A percentile compares a stretch with the other conserved stretches of the same genome.
Conservation (phyloP, 305 asterid genomes). For the Solanum aculeatissimum region DNA sequence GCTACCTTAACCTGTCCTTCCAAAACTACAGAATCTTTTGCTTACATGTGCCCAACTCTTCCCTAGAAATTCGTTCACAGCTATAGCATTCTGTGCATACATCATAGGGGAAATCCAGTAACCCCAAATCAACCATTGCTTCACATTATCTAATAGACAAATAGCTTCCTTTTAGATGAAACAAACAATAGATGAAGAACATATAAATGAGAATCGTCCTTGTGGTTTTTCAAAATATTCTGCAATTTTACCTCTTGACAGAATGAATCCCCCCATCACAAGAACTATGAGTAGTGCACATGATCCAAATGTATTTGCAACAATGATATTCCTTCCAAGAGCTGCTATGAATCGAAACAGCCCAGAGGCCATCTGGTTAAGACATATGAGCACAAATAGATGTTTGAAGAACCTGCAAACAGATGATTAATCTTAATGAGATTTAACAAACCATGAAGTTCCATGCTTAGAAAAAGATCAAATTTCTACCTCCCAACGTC, state of each 20-base stretch:
- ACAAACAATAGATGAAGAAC: background rate
- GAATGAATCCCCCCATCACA: conserved; percentile 81
- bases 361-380: conserved; percentile 75
- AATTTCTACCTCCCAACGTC: conserved; percentile 41
- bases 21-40: background rate
- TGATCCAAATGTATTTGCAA: conserved; percentile 88
- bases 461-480: background rate
- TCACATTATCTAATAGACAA: conserved; percentile 37
- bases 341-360: conserved; percentile 78
- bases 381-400: conserved; percentile 38
- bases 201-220: background rate
- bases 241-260: conserved; percentile 57
- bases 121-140: conserved; percentile 78
- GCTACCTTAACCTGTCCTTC: background rate
- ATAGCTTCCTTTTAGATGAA: background rate
- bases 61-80: conserved; percentile 75
- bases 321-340: conserved; percentile 67
- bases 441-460: background rate
- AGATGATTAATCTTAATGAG: background rate
- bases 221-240: background rate
- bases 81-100: conserved; percentile 60
- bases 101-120: conserved; percentile 67
- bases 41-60: conserved; percentile 92
- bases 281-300: conserved; percentile 58
- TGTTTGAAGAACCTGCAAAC: conserved; percentile 67